Percentiles rank a stretch among this genome's conserved stretches.
Evolutionary conservation across 768 basidiomycete genomes (phyloP).

Genomic region (Coprinopsis marcescibilis): DNA sequence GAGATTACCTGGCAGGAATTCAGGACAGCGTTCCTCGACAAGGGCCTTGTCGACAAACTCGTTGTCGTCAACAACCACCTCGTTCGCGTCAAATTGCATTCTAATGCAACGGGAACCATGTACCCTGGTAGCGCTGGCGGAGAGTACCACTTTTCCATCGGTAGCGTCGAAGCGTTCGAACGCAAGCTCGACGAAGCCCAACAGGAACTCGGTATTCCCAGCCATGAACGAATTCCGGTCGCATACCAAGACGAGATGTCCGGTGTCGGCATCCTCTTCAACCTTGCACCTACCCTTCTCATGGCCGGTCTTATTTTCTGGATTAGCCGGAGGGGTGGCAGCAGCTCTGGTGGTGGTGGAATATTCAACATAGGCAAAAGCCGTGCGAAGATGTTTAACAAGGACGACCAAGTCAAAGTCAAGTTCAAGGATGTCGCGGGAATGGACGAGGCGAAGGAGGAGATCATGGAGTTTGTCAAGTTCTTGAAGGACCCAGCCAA

Average conservation of each 20-base stretch:
- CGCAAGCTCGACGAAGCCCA: constrained; percentile 93
- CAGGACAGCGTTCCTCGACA: constrained; percentile 92
- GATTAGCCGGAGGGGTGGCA: constrained; percentile 68
- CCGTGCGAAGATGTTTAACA: constrained; percentile 90
- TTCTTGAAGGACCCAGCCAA: constrained; percentile 94
- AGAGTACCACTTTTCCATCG: constrained; percentile 94
- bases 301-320: constrained; percentile 87
- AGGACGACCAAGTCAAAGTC: constrained; percentile 89
- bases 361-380: constrained; percentile 98
- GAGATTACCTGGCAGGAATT: constrained; percentile 99
- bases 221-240: constrained; percentile 91
- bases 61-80: constrained; percentile 85
- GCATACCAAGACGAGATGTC: constrained; percentile 96
- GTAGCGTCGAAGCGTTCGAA: constrained; percentile 95
- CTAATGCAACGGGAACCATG: constrained; percentile 78
- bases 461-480: constrained; percentile 99
- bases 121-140: constrained; percentile 57
- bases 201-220: constrained; percentile 85
- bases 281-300: constrained; percentile 92
- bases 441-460: constrained; percentile 99
- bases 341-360: constrained; percentile 59
- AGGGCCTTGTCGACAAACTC: constrained; percentile 91
- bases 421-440: constrained; percentile 97
- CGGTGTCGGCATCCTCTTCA: constrained; percentile 70
- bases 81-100: constrained; percentile 90